phyloP scores from a whole-genome alignment of 345 rosid species.

The Odontarrhena argentea region DNA sequence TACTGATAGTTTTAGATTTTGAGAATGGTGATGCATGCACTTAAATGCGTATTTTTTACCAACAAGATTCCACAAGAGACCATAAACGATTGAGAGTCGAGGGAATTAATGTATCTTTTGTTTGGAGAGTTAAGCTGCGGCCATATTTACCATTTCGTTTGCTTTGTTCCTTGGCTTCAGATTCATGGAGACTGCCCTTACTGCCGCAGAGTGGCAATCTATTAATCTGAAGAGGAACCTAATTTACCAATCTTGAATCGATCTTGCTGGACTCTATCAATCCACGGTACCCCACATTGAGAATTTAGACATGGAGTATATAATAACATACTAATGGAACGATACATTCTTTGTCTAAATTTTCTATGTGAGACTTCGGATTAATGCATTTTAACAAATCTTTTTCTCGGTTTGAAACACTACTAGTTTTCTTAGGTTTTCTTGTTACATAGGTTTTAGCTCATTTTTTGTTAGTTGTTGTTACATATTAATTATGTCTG shows the following conservation, averaged over 20 bases:
- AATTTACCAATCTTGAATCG: conserved; percentile 4
- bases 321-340: no score
- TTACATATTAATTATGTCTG: background rate
- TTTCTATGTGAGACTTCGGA: no score
- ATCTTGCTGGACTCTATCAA: background rate
- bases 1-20: no score
- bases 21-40: no score
- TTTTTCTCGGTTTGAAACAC: background rate
- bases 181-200: conserved; percentile 75
- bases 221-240: background rate
- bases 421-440: background rate
- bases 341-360: no score
- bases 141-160: conserved; percentile 63
- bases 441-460: background rate
- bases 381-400: no score
- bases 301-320: no score
- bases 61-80: conserved; percentile 32
- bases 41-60: no score
- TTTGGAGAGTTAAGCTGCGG: conserved; percentile 64
- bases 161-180: conserved; percentile 75
- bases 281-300: no score
- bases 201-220: conserved; percentile 46
- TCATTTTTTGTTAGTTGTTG: background rate
- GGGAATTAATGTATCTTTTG: conserved; percentile 65
- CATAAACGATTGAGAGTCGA: conserved; percentile 43